Evolutionary conservation across 2,329 filamentous ascomycete genomes (phyloP).

Genomic region (Fusarium begoniae): DNA sequence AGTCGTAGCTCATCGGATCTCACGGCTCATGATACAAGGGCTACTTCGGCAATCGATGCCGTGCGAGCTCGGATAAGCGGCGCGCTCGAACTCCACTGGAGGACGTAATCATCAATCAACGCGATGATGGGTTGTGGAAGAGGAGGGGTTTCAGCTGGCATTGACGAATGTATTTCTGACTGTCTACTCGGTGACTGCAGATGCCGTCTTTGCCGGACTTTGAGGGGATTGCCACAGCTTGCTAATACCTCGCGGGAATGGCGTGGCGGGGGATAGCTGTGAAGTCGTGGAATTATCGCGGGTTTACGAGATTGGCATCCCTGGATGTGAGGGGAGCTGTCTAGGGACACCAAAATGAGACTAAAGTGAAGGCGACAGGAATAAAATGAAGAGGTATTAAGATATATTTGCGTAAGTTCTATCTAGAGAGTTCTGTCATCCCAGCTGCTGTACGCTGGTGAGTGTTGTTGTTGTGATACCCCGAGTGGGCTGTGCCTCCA

Average conservation of each 20-base stretch:
- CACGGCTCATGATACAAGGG: constrained; percentile 24
- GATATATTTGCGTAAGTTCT: neutral
- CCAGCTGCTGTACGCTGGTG: neutral
- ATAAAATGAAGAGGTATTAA: fast-evolving
- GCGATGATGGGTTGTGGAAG: neutral
- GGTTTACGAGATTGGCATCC: neutral
- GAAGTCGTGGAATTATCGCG: neutral
- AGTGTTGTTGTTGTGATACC: fast-evolving
- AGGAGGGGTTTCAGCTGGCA: neutral
- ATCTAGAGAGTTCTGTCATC: neutral
- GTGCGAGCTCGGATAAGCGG: constrained; percentile 31
- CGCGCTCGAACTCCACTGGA: constrained; percentile 17
- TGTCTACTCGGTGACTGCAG: neutral
- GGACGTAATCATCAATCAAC: neutral
- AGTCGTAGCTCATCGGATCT: constrained; percentile 19
- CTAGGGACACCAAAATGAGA: neutral
- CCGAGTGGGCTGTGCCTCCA: neutral
- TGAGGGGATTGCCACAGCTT: neutral
- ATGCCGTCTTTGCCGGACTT: constrained; percentile 9
- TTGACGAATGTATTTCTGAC: neutral
- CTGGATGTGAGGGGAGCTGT: neutral
- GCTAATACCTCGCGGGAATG: neutral
- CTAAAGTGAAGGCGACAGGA: neutral
- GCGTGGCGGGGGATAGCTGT: neutral
- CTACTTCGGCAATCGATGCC: constrained; percentile 25